A percentile compares a stretch with the other conserved stretches of the same genome.
Conservation (phyloP, 805 yeast genomes). For the Yamadazyma takamatsuzukensis region DNA sequence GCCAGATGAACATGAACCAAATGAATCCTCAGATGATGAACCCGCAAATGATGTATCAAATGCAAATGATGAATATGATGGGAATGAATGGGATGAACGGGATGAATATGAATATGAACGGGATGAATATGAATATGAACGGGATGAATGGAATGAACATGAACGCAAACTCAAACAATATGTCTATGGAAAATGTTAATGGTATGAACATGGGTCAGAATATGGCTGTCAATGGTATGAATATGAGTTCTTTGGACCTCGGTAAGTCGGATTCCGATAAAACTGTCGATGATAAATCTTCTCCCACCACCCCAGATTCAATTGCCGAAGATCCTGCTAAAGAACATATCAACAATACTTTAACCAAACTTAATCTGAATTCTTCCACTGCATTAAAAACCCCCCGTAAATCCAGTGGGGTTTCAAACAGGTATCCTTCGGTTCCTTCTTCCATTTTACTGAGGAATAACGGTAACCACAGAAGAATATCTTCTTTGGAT, state of each 20-base stretch:
- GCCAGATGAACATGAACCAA: conserved; percentile 1
- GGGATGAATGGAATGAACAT: neutral
- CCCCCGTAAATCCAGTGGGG: conserved; percentile 28
- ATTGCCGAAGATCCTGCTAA: no score
- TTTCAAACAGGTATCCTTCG: conserved; percentile 33
- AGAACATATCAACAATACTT: conserved; percentile 1
- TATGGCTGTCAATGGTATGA: conserved; percentile 6
- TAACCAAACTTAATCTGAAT: conserved; percentile 4
- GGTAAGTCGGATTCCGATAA: neutral
- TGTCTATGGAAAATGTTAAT: conserved; percentile 1
- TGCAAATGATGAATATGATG: conserved; percentile 7
- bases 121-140: conserved; percentile 1
- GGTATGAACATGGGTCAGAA: conserved; percentile 4
- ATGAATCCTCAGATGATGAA: conserved; percentile 6
- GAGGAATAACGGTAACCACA: conserved; percentile 1
- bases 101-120: conserved; percentile 4
- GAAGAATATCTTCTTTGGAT: conserved; percentile 19
- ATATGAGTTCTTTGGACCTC: conserved; percentile 1
- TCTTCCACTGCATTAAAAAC: conserved; percentile 16
- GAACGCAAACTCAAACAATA: neutral
- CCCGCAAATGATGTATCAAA: conserved; percentile 8
- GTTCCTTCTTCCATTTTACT: conserved; percentile 23
- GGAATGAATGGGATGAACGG: conserved; percentile 2
- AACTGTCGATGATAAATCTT: neutral
- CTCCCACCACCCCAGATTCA: neutral